Evolutionary conservation across 257 asterid genomes (phyloP), one percentile per base, ranked within the genome.

Genomic region (Solanum virginianum): DNA sequence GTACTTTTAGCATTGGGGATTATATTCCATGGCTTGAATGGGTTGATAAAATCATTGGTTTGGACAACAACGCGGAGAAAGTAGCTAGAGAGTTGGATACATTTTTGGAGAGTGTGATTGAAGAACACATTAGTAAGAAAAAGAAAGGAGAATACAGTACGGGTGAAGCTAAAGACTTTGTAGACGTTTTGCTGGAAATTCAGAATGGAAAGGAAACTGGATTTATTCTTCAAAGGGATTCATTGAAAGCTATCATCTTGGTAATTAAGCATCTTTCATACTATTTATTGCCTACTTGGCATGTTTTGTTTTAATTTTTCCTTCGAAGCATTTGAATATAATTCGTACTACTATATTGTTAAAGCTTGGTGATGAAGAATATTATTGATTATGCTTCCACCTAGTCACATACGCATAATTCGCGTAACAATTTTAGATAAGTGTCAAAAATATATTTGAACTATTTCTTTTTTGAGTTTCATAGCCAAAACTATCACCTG

Each of bases 181-280:
- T 85, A 13, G 90, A 87, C 60, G 83, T 90, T 75, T 20, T 89
- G 69, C 80, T 90, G 2, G 53, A 82, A 59, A 83, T 90, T 71
- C 82, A 86, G 56, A 80, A 83, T 47, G 88, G 84, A 51, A 70
- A 85, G 1, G 41, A 39, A 20, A 70, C 86, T 4, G 86, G 88
- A 3, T 83, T 72, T 4, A 9, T 85, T 13, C 63, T 90, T 20
- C 88, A 85, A 14, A 89, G 90, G 57, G 88, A 63, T 65, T 85
- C 88, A 49, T 20, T 89, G 82, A 90, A 90, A 83, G 93, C 89
- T 74, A 20, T 90, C 8, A 15, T 90, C 32, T 57, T 89, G 91
- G 93, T 90, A 81, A 63, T 65, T 65, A 26, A 24, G 10, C 39
- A 12, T 63, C 41, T 63, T 11, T 16, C 41, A 2, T 7, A 13